Conservation (phyloP, 2,329 filamentous ascomycete genomes). For the Decorospora gaudefroyi region DNA sequence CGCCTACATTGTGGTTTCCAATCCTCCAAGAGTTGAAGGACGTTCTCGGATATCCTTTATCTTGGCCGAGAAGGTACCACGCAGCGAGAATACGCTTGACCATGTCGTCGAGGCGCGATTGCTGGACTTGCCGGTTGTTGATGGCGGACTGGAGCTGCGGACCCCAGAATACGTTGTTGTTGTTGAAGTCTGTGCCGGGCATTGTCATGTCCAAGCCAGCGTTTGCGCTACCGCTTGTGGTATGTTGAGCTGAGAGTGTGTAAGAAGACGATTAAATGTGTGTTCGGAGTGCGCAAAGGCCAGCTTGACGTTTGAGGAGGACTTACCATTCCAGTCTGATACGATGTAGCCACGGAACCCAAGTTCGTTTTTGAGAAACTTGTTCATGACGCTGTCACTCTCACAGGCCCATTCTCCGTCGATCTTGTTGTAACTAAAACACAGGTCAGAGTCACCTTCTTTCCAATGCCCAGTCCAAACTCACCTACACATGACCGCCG, state of each 20-base stretch:
- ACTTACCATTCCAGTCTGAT: conserved; percentile 51
- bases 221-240: conserved; percentile 50
- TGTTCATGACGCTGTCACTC: conserved; percentile 55
- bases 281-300: too few species aligned
- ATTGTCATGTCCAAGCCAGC: conserved; percentile 62
- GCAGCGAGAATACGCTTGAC: conserved; percentile 52
- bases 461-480: background rate
- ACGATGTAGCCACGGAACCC: conserved; percentile 55
- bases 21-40: conserved; percentile 55
- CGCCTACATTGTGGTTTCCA: conserved; percentile 47
- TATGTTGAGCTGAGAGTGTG: conserved; percentile 49
- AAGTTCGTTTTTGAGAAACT: conserved; percentile 58
- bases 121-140: conserved; percentile 51
- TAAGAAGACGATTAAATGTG: background rate
- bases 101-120: conserved; percentile 51
- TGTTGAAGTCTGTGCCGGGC: conserved; percentile 52
- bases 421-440: conserved; percentile 45
- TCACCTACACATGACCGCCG: conserved; percentile 53
- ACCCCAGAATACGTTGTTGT: conserved; percentile 60
- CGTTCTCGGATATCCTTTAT: conserved; percentile 51
- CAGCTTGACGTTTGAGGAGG: too few species aligned
- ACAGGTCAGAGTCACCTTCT: background rate
- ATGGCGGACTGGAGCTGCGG: conserved; percentile 59
- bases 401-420: conserved; percentile 59
- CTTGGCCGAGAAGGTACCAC: conserved; percentile 57